These are phyloP conservation scores for Bathelium albidoporum DNA, from an alignment of 495 filamentous ascomycete genomes.

Conservation along the genomic window DNA sequence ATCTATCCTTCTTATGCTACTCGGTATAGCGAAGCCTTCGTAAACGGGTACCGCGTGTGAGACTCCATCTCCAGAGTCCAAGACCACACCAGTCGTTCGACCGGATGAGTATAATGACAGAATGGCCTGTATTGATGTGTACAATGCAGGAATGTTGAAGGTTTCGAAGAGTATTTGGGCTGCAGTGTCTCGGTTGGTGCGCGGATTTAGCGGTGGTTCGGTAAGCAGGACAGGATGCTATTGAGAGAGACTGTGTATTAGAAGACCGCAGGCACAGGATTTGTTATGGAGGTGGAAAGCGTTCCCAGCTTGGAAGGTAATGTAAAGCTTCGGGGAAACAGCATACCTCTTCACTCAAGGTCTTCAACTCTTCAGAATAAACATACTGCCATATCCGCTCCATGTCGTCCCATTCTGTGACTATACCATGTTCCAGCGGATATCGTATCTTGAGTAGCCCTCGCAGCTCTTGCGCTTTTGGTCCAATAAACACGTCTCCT, in stretches of 20 bases:
- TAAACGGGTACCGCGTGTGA: slow-evolving; percentile 97
- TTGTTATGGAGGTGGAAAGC: neutral
- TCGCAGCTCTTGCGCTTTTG: slow-evolving; percentile 81
- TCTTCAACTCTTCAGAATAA: slow-evolving; percentile 78
- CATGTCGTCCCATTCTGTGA: slow-evolving; percentile 99
- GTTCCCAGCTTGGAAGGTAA: neutral
- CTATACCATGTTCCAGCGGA: slow-evolving; percentile 93
- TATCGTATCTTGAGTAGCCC: slow-evolving; percentile 92
- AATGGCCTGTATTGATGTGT: slow-evolving; percentile 94
- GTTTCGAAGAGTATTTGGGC: slow-evolving; percentile 98
- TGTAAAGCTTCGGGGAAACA: slow-evolving; percentile 6
- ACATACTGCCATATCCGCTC: slow-evolving; percentile 95
- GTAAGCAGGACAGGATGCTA: slow-evolving; percentile 94
- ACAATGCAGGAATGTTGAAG: slow-evolving; percentile 94
- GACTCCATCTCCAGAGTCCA: slow-evolving; percentile 93
- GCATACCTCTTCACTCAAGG: slow-evolving; percentile 84
- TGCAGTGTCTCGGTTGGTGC: slow-evolving; percentile 89
- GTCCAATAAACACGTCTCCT: slow-evolving; percentile 94
- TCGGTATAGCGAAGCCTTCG: slow-evolving; percentile 94
- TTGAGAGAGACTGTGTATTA: neutral
- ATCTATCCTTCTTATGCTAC: slow-evolving; percentile 88
- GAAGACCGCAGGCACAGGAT: neutral
- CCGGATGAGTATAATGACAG: slow-evolving; percentile 94
- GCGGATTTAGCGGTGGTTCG: slow-evolving; percentile 92
- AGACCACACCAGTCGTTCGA: slow-evolving; percentile 88